A percentile compares a stretch with the other conserved stretches of the same genome.
Conservation (phyloP, 1,284 basidiomycete genomes). For the Tremellales sp. region DNA sequence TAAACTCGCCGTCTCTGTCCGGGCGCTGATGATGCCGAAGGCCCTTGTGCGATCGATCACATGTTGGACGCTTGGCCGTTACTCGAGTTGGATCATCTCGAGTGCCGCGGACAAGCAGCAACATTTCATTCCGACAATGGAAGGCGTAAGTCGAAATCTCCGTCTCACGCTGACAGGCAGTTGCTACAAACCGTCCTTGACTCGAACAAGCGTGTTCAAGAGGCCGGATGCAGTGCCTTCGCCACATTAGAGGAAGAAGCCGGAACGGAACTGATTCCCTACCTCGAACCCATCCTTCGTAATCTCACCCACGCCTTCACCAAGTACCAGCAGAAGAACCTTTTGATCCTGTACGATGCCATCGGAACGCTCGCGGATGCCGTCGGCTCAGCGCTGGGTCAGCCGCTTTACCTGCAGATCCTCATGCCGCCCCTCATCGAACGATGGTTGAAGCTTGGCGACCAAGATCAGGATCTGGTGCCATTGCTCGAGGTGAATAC, state of each 20-base stretch:
- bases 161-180: conserved; percentile 48
- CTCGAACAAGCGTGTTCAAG: conserved; percentile 98
- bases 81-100: conserved; percentile 89
- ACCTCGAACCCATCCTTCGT: conserved; percentile 87
- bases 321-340: conserved; percentile 99
- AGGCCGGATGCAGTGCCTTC: conserved; percentile 97
- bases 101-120: conserved; percentile 74
- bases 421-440: conserved; percentile 92
- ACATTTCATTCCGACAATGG: conserved; percentile 95
- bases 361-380: conserved; percentile 96
- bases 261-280: conserved; percentile 81
- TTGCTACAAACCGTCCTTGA: conserved; percentile 97
- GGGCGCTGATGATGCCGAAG: too few relatives aligned
- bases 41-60: conserved; percentile 97
- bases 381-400: conserved; percentile 81
- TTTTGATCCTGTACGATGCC: conserved; percentile 97
- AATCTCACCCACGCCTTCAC: conserved; percentile 95
- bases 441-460: conserved; percentile 82
- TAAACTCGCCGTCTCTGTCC: neutral
- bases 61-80: conserved; percentile 98
- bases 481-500: conserved; percentile 81
- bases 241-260: conserved; percentile 99
- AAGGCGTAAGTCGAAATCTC: conserved; percentile 67
- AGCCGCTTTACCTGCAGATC: conserved; percentile 83
- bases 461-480: conserved; percentile 89